Conservation (phyloP, 345 rosid genomes). For the Syzygium grande region DNA sequence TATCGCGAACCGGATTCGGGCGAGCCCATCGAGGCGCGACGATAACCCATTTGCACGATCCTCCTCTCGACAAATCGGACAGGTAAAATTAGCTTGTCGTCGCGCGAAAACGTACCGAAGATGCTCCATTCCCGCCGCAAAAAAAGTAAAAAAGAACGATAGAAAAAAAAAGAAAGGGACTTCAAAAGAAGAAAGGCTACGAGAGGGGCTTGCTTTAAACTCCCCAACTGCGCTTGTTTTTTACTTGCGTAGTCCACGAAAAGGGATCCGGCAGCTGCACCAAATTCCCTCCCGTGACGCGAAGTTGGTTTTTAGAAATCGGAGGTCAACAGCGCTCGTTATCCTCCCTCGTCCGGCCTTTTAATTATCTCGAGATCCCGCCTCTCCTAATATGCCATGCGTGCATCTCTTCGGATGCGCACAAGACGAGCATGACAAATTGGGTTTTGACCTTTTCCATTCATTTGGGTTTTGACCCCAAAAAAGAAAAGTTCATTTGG, state of each 20-base stretch:
- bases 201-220: not conserved
- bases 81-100: not conserved
- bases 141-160: not conserved
- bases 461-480: not conserved
- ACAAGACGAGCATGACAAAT: not conserved
- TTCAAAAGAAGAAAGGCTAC: not conserved
- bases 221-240: not conserved
- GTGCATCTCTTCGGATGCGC: not conserved
- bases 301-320: not conserved
- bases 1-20: not conserved
- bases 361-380: not conserved
- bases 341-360: not conserved
- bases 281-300: not conserved
- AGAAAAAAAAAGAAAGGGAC: rapidly evolving
- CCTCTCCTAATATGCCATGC: not conserved
- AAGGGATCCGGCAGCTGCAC: not conserved
- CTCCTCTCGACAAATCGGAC: not conserved
- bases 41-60: not conserved
- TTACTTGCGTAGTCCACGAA: not conserved
- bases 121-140: not conserved
- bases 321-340: not conserved
- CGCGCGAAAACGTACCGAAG: not conserved
- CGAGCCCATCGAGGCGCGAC: not conserved
- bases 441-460: not conserved
- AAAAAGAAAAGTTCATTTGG: not conserved